Evolutionary conservation across 2,329 filamentous ascomycete species (phyloP), one percentile per base, ranked within the genome.

Genomic region (Alternaria angustiovoidea): DNA sequence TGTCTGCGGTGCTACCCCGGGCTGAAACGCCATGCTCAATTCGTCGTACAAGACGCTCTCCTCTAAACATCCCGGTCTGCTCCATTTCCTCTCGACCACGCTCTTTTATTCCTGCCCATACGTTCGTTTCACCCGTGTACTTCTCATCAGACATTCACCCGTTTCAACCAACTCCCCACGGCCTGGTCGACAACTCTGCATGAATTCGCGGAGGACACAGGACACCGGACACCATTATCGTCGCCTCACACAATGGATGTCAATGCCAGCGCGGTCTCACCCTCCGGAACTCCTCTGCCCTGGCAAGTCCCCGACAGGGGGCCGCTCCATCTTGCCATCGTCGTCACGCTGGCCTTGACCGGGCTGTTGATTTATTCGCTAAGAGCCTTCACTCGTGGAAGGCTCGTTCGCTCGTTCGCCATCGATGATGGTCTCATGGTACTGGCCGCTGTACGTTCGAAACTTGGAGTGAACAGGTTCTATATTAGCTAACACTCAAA

Each of bases 341-440:
- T 79, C 42, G 69, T 78, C 38, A 71, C 78, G 34, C 73, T 83
- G 58, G 78, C 78, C 24, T 74, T 72, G 9, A 61, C 81, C 57
- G 80, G 82, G 16, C 73, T 79, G 5, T 69, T 83, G 41, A 74
- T 73, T 18, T 81, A 82, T 26, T 55, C 75, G 24, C 71, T 80
- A 54, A 79, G 82, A 58, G 62, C 80, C 14, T 84, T 81, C 56
- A 84, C 84, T 44, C 80, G 83, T 64, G 72, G 59, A 44, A 74
- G 73, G 51, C 78, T 85, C 69, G 79, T 85, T 51, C 81, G 78
- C 28, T 82, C 79, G 51, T 76, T 82, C 48, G 82, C 81, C n/a
- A 71, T 79, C 58, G 85, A 87, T 76, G 84, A 85, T 66, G 80
- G 76, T 57, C 60, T 81, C 4, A 82, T 84, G 58, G 38, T 80